These are phyloP conservation scores for Acacia pycnantha DNA, from an alignment of 331 rosid genomes.

Conservation along the genomic window DNA sequence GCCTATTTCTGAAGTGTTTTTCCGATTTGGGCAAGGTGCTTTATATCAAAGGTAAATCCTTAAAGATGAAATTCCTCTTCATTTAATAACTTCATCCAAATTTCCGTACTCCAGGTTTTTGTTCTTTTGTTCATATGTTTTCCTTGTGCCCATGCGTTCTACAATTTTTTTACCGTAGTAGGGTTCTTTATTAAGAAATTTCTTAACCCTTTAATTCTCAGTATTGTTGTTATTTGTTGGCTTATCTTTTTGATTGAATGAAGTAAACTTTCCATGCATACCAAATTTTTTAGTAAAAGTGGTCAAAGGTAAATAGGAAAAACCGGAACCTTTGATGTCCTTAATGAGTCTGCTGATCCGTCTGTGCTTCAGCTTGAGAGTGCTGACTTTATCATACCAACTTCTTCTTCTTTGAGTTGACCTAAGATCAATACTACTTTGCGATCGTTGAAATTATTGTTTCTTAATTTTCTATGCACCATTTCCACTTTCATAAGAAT, in stretches of 20 bases:
- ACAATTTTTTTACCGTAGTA: not conserved
- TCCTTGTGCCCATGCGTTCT: not conserved
- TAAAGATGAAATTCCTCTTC: conserved; percentile 13
- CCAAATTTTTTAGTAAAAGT: not conserved
- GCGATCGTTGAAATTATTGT: not conserved
- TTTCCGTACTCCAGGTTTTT: not conserved
- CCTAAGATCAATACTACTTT: not conserved
- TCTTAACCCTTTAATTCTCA: not conserved
- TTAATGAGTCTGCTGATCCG: not conserved
- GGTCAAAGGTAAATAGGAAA: not conserved
- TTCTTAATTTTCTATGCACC: not conserved
- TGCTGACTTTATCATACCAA: not conserved
- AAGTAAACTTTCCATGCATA: not conserved
- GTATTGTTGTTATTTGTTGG: not conserved
- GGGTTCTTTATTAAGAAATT: not conserved
- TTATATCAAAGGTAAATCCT: not conserved
- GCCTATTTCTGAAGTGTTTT: conserved; percentile 14
- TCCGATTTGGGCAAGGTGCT: conserved; percentile 19
- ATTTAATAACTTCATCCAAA: not conserved
- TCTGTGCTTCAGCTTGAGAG: not conserved
- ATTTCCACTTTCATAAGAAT: not conserved
- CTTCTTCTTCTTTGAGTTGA: not conserved
- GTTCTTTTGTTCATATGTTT: not conserved
- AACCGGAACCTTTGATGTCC: not conserved
- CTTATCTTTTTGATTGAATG: not conserved